These are phyloP conservation scores for Pseudogymnoascus sp. DNA, from an alignment of 2,329 filamentous ascomycete species.

Conservation along the genomic window DNA sequence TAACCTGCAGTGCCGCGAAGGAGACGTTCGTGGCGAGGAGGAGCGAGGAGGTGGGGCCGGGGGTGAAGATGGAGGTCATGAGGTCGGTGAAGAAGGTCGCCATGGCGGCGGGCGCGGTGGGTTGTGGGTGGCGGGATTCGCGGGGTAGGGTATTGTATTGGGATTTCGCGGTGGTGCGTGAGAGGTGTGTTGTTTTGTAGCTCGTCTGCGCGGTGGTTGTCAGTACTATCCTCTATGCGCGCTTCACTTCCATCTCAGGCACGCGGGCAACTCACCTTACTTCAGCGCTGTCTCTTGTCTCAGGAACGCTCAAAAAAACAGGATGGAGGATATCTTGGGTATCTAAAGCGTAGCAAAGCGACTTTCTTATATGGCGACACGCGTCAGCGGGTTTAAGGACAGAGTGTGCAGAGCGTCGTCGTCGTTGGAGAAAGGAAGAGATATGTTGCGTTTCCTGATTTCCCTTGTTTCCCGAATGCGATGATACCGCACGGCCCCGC, in stretches of 20 bases:
- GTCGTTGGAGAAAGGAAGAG: neutral
- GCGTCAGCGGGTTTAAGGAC: neutral
- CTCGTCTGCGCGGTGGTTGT: neutral
- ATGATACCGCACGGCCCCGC: neutral
- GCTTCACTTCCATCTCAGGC: neutral
- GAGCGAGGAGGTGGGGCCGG: slow-evolving; percentile 80
- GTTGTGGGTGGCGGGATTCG: neutral
- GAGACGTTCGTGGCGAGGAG: slow-evolving; percentile 83
- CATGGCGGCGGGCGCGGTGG: slow-evolving; percentile 36
- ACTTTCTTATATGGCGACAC: neutral
- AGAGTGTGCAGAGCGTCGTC: neutral
- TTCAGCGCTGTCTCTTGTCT: neutral
- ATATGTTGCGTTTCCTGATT: neutral
- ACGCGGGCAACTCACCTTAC: neutral
- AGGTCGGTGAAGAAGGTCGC: slow-evolving; percentile 63
- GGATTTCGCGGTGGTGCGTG: neutral
- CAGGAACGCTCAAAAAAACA: neutral
- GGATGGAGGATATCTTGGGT: neutral
- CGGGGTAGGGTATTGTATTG: neutral
- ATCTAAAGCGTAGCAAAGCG: neutral
- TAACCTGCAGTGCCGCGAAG: slow-evolving; percentile 75
- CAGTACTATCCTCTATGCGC: neutral
- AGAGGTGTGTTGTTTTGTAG: neutral
- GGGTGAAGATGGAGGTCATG: slow-evolving; percentile 88
- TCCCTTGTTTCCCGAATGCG: neutral